Evolutionary conservation across 441 rosid genomes (phyloP).

Genomic region (Euphorbia schlechtendalii): DNA sequence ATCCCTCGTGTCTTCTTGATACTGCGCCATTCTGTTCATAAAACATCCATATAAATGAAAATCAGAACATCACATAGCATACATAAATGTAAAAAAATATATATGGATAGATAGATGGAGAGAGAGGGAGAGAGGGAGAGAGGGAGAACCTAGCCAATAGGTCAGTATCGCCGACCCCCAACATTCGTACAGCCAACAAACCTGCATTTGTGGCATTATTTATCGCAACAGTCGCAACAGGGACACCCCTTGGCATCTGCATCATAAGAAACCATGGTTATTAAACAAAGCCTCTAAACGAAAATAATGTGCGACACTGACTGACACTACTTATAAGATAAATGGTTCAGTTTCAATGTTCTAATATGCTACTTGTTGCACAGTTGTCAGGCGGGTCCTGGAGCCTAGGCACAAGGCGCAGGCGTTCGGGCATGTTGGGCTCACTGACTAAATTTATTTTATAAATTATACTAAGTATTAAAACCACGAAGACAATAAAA

Average conservation of each 20-base stretch:
- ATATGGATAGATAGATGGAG: not conserved
- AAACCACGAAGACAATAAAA: too few species aligned
- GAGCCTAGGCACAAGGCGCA: too few species aligned
- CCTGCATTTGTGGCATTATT: slow-evolving; percentile 90
- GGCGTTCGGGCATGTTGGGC: too few species aligned
- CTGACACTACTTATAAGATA: too few species aligned
- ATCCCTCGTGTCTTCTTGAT: slow-evolving; percentile 65
- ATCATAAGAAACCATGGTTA: not conserved
- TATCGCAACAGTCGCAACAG: slow-evolving; percentile 89
- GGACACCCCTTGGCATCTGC: slow-evolving; percentile 96
- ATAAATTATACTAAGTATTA: too few species aligned
- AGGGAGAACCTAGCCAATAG: slow-evolving; percentile 45
- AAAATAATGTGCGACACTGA: not conserved
- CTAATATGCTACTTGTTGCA: too few species aligned
- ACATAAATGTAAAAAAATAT: not conserved
- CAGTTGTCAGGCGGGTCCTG: too few species aligned
- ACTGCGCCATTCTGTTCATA: slow-evolving; percentile 65
- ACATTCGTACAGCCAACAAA: slow-evolving; percentile 66
- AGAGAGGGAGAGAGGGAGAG: slow-evolving; percentile 1
- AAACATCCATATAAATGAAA: not conserved
- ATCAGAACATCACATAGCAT: not conserved
- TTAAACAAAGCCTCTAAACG: not conserved
- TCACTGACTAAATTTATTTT: too few species aligned
- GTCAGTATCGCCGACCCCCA: slow-evolving; percentile 60
- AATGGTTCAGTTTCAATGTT: too few species aligned